Percentiles rank a stretch among this genome's conserved stretches.
phyloP scores from a whole-genome alignment of 805 yeast species.

The Candida manassasensis region DNA sequence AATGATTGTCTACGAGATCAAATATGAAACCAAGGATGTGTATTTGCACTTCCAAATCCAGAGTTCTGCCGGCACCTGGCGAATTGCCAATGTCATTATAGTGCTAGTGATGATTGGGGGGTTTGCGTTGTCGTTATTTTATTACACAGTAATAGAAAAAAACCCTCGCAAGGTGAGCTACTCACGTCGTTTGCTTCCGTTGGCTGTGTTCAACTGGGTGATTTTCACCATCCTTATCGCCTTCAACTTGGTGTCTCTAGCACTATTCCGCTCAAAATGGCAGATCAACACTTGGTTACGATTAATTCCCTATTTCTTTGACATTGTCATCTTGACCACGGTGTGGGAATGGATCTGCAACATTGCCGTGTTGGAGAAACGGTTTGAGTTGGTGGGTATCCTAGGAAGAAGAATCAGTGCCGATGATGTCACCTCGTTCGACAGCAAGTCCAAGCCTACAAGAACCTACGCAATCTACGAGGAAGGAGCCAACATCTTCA shows the following conservation, averaged over 20 bases:
- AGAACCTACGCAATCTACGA: constrained; percentile 2
- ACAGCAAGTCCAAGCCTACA: background rate
- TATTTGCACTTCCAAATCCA: background rate
- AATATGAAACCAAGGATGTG: constrained; percentile 6
- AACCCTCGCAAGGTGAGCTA: constrained; percentile 40
- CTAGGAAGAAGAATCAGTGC: constrained; percentile 55
- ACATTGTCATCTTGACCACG: constrained; percentile 46
- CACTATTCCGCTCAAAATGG: constrained; percentile 27
- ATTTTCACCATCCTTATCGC: constrained; percentile 36
- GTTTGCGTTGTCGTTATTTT: constrained; percentile 30
- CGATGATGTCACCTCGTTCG: constrained; percentile 31
- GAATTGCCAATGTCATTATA: constrained; percentile 25
- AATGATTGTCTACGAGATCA: constrained; percentile 12
- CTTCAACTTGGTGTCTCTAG: constrained; percentile 20
- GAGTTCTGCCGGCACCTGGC: constrained; percentile 11
- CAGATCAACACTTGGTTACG: constrained; percentile 47
- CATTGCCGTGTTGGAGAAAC: constrained; percentile 46
- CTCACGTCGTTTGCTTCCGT: constrained; percentile 41
- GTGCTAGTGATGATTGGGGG: constrained; percentile 24
- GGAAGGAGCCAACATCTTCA: constrained; percentile 2
- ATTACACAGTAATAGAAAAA: constrained; percentile 35
- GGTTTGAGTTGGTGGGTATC: constrained; percentile 51
- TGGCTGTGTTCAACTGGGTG: constrained; percentile 42
- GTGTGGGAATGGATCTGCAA: constrained; percentile 67
- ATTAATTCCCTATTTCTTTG: constrained; percentile 39